Base-by-base conservation (phyloP, 2,329 filamentous ascomycete genomes). In the Fusarium circinatum region DNA sequence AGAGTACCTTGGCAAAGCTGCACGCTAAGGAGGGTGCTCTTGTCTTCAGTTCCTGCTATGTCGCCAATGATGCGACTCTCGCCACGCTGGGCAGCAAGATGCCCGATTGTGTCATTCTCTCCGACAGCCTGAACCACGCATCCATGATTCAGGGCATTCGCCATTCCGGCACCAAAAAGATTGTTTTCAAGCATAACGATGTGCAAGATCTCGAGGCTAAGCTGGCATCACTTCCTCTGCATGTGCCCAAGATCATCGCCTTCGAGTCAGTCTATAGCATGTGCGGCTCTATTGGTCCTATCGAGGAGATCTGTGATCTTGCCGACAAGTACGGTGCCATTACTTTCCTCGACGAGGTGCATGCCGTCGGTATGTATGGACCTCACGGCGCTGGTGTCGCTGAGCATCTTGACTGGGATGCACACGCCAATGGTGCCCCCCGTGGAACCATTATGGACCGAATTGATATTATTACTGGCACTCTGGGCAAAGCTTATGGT, bases 61-160 rank as follows among this genome's bases (percentile, higher is more conserved):
- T 99, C 60, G 96, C 96, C 74, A 99, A 99, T 81, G 96, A 99
- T 84, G 95, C 96, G 22, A 98, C 96, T 3, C 89, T 99, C 68
- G 96, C 96, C 8, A 99, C 96, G 0, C 87, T 99, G n/a, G 96
- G 96, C 55, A 98, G 94, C 84, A 98, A 98, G 84, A 87, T 99
- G 83, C 96, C 96, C 36, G 93, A 97, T 79, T 99, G 96, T 80
- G 96, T 99, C 49, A 98, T 98, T 79, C 86, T 99, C n/a, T 98
- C 95, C 11, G 96, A 99, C 85, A 97, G 94, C 83, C 85, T 98
- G 81, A 99, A 99, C 83, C 96, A 99, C 82, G 96, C 96, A 18
- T 98, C 96, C 11, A 99, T 99, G 96, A 99, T 99, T 71, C 96
- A 98, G 84, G 96, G 96, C 51, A 99, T 99, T 79, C 94, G 96